phyloP scores from a whole-genome alignment of 176 grass and related monocot genomes.

The Cenchrus fungigraminus region DNA sequence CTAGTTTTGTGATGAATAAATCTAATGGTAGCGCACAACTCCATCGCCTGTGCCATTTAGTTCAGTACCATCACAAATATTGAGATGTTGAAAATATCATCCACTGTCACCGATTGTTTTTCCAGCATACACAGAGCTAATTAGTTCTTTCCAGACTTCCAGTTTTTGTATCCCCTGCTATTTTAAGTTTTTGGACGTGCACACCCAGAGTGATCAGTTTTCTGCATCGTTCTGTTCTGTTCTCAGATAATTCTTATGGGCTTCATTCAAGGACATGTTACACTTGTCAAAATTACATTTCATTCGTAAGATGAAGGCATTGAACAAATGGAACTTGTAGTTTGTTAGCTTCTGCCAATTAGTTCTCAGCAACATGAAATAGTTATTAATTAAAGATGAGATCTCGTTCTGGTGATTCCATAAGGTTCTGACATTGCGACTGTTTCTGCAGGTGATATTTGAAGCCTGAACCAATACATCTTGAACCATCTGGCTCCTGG shows the following conservation, averaged over 20 bases:
- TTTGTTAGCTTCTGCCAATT: conserved; percentile 28
- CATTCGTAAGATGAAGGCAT: not conserved
- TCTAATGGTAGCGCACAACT: not conserved
- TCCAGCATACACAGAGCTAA: not conserved
- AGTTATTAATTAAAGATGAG: not conserved
- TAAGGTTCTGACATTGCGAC: conserved; percentile 4
- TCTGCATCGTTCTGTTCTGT: not conserved
- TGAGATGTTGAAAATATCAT: not conserved
- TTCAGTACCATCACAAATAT: not conserved
- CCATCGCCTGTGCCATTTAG: not conserved
- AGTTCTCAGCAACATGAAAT: conserved; percentile 29
- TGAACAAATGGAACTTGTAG: conserved; percentile 9
- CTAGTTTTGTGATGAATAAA: not conserved
- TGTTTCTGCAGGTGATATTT: not conserved
- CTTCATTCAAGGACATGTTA: not conserved
- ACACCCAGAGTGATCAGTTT: not conserved
- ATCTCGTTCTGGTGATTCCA: conserved; percentile 10
- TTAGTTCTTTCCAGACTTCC: not conserved
- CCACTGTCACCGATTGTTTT: not conserved
- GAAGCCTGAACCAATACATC: conserved; percentile 7
- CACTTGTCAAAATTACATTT: conserved; percentile 9
- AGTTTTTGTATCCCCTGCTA: not conserved
- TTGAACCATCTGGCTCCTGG: conserved; percentile 2
- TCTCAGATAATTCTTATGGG: not conserved
- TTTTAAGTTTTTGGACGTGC: not conserved